These are phyloP conservation scores for Saccharomyces uvarum DNA, from an alignment of 1,139 yeast genomes.

Conservation along the genomic window DNA sequence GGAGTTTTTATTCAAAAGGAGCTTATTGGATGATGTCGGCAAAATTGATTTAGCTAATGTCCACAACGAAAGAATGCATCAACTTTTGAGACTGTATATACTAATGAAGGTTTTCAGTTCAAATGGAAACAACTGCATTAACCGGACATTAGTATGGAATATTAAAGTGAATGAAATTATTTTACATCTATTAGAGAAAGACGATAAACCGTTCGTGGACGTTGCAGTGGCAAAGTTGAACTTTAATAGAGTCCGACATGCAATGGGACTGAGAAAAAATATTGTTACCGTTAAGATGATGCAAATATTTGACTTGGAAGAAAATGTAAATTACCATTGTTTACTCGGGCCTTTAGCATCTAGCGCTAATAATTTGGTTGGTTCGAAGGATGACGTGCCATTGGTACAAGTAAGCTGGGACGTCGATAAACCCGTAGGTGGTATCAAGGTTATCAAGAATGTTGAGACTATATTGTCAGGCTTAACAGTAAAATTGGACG, in stretches of 20 bases:
- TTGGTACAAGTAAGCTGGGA: conserved; percentile 51
- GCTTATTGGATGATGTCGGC: conserved; percentile 32
- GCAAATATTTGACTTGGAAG: conserved; percentile 63
- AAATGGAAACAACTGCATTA: conserved; percentile 25
- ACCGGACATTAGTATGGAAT: conserved; percentile 41
- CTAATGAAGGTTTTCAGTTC: conserved; percentile 31
- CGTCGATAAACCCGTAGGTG: conserved; percentile 61
- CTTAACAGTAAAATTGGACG: conserved; percentile 51
- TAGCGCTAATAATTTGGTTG: conserved; percentile 5
- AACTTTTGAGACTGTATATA: conserved; percentile 28
- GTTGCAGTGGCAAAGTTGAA: conserved; percentile 57
- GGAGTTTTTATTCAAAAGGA: conserved; percentile 30
- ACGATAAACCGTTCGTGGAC: conserved; percentile 61
- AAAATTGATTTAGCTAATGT: conserved; percentile 30
- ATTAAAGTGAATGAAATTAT: conserved; percentile 65
- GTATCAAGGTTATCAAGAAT: conserved; percentile 52
- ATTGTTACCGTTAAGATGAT: conserved; percentile 52
- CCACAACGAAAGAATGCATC: conserved; percentile 26
- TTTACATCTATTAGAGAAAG: conserved; percentile 59
- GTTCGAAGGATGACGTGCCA: conserved; percentile 18
- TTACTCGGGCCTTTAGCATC: conserved; percentile 47
- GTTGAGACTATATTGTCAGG: conserved; percentile 50
- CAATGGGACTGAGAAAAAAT: conserved; percentile 59
- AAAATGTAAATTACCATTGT: conserved; percentile 61
- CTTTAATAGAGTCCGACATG: conserved; percentile 52